These are phyloP conservation scores for Zygosaccharomyces sapae DNA, from an alignment of 1,139 yeast species.

Conservation along the genomic window DNA sequence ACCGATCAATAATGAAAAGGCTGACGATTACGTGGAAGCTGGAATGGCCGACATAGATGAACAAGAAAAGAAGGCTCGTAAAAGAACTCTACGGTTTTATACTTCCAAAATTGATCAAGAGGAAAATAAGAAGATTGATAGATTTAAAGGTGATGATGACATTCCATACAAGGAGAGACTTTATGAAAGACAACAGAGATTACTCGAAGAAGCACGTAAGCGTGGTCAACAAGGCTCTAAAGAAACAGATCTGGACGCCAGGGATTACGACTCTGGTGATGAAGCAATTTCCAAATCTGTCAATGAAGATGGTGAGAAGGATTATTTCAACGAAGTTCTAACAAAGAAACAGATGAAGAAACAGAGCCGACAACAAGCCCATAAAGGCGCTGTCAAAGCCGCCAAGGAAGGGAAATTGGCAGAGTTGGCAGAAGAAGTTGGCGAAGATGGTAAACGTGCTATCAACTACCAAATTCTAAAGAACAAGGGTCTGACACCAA, in stretches of 20 bases:
- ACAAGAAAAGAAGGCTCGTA: conserved; percentile 80
- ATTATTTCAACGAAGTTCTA: conserved; percentile 45
- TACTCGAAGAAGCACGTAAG: conserved; percentile 80
- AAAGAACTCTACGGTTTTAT: conserved; percentile 85
- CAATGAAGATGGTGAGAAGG: conserved; percentile 40
- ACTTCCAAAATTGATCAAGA: conserved; percentile 94
- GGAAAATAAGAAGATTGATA: conserved; percentile 53
- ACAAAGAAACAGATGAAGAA: conserved; percentile 47
- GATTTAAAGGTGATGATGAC: conserved; percentile 79
- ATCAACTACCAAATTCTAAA: conserved; percentile 88
- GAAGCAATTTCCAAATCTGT: conserved; percentile 42
- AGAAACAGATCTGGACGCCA: conserved; percentile 52
- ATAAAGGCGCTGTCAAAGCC: conserved; percentile 67
- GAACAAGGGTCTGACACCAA: conserved; percentile 92
- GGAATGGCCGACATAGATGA: conserved; percentile 71
- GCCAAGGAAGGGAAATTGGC: conserved; percentile 81
- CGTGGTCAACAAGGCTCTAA: conserved; percentile 64
- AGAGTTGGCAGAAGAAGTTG: conserved; percentile 62
- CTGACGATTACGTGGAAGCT: conserved; percentile 59
- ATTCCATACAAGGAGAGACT: conserved; percentile 89
- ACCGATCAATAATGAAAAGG: conserved; percentile 19
- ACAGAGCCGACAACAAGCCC: conserved; percentile 57
- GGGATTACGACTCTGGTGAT: conserved; percentile 46
- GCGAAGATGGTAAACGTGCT: conserved; percentile 87
- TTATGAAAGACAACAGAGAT: conserved; percentile 82